Evolutionary conservation across 306 rosid genomes (phyloP), one percentile per base, ranked within the genome.

Genomic region (Lathyrus tuberosus): DNA sequence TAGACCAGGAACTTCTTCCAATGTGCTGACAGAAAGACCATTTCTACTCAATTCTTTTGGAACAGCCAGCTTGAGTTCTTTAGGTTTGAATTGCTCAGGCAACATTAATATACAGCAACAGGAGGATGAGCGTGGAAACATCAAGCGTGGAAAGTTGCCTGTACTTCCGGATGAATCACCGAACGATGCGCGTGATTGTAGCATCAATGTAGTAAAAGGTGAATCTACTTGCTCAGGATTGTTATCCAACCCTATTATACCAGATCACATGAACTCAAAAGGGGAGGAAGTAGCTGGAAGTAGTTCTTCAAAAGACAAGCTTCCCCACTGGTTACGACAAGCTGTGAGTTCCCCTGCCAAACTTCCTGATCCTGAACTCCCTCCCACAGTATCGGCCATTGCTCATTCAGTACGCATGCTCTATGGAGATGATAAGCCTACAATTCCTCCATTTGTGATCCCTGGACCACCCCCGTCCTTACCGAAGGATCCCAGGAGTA

Each of bases 241-340:
- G 71, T 76, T 66, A 40, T 76, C 87, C 65, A 86, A 88, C 75
- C 82, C 78, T 47, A 53, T 54, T 57, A 85, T 88, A 69, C 64
- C 79, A 43, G 72, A 73, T 79, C 62, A 75, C 63, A 52, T 74
- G 62, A 75, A 51, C 42, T 47, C 75, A 5, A 86, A 81, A 82
- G 81, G 76, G n/a, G 92, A 82, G 22, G 91, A 84, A 68, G 71
- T 56, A 71, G 81, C 86, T 28, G 97, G 91, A 60, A 82, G 84
- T 69, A 83, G 86, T 78, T 74, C 86, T 70, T 80, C 96, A 31
- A 91, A 83, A 84, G 92, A 84, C 83, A 91, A 82, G 78, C 88
- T 95, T 76, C 99, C 99, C 40, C 99, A 95, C 75, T 95, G 99
- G 99, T 84, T 95, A 71, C 88, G 97, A n/a, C 85, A 95, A 82